phyloP scores from a whole-genome alignment of 176 grass and related monocot genomes.

The Carex parvula region DNA sequence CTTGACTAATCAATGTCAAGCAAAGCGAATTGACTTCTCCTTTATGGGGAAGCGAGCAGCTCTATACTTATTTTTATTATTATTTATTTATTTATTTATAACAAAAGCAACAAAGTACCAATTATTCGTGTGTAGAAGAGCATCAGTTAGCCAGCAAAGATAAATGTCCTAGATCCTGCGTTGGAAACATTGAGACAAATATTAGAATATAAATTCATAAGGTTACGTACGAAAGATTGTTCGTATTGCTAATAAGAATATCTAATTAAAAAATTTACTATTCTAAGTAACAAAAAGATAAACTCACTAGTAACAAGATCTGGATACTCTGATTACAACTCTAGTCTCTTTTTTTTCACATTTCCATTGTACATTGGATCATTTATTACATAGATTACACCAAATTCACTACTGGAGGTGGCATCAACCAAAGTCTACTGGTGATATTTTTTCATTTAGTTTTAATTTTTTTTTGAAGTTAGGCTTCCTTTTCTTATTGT shows the following conservation, averaged over 20 bases:
- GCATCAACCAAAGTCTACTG: too few relatives aligned
- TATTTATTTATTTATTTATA: too few relatives aligned
- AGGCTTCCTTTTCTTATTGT: too few relatives aligned
- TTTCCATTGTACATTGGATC: neutral
- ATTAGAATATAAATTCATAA: neutral
- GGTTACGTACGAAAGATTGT: neutral
- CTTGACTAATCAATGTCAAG: too few relatives aligned
- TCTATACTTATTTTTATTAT: too few relatives aligned
- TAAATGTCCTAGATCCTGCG: neutral
- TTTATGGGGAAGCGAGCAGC: too few relatives aligned
- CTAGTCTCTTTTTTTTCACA: neutral
- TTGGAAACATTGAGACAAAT: neutral
- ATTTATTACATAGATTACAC: conserved; percentile 21
- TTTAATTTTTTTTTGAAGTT: too few relatives aligned
- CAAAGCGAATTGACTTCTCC: too few relatives aligned
- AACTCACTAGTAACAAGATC: neutral
- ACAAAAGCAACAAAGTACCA: too few relatives aligned
- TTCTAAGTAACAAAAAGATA: neutral
- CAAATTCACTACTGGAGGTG: neutral
- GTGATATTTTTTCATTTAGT: too few relatives aligned
- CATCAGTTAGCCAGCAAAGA: too few relatives aligned
- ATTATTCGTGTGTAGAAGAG: too few relatives aligned
- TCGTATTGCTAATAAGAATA: neutral
- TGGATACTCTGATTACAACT: neutral
- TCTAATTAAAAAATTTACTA: neutral